phyloP scores from a whole-genome alignment of 306 rosid species.

The Rosa lucieae region DNA sequence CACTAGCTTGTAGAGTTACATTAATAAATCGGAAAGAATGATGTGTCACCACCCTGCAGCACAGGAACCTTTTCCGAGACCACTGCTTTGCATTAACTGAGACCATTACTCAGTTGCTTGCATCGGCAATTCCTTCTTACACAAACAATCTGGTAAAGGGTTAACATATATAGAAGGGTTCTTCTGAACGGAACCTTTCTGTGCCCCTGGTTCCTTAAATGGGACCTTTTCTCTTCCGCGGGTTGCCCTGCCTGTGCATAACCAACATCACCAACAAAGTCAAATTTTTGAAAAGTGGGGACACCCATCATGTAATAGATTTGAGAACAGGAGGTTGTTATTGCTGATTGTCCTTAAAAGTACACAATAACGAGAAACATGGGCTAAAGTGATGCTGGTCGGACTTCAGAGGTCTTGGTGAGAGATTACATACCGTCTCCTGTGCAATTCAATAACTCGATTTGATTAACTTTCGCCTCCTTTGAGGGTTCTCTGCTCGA shows the following conservation, averaged over 20 bases:
- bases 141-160: constrained; percentile 87
- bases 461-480: constrained; percentile 57
- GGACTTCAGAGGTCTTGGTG: neutral
- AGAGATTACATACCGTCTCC: constrained; percentile 49
- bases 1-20: too few relatives aligned
- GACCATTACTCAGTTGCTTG: constrained; percentile 23
- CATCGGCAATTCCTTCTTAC: constrained; percentile 48
- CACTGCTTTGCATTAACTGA: too few relatives aligned
- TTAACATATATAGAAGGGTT: constrained; percentile 70
- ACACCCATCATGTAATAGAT: neutral
- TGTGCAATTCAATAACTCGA: constrained; percentile 68
- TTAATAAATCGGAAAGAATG: too few relatives aligned
- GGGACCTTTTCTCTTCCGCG: constrained; percentile 91
- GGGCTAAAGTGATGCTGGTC: neutral
- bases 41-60: too few relatives aligned
- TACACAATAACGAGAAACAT: neutral
- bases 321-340: neutral
- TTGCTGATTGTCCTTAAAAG: neutral
- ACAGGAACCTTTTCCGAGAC: too few relatives aligned
- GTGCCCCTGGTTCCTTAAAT: constrained; percentile 80
- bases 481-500: constrained; percentile 56
- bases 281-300: neutral
- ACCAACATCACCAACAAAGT: constrained; percentile 16
- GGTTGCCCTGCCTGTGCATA: constrained; percentile 65
- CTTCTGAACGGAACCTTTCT: constrained; percentile 93